phyloP scores from a whole-genome alignment of 139 green algal genomes.

The Tetradesmus lagerheimii region DNA sequence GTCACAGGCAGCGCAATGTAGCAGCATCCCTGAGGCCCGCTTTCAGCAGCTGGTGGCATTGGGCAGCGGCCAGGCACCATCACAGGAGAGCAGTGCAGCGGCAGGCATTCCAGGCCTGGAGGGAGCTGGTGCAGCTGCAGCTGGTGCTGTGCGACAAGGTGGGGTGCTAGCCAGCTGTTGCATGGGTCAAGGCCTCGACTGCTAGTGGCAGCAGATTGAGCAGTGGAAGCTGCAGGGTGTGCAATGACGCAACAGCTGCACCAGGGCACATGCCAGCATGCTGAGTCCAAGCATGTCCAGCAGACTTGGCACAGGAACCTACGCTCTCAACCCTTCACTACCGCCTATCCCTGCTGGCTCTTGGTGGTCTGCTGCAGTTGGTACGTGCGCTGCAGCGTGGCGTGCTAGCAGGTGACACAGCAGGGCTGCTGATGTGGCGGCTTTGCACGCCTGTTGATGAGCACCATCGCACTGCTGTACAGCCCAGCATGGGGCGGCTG shows the following conservation, averaged over 20 bases:
- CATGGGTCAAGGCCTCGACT: neutral
- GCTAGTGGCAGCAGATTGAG: neutral
- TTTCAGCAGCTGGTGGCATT: neutral
- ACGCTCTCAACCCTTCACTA: neutral
- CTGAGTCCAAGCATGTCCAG: neutral
- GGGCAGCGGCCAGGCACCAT: neutral
- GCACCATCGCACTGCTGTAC: neutral
- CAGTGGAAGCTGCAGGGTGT: neutral
- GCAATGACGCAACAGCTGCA: neutral
- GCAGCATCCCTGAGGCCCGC: neutral
- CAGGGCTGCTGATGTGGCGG: slow-evolving; percentile 24
- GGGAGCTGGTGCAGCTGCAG: slow-evolving; percentile 29
- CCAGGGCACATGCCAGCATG: neutral
- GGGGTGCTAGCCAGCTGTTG: neutral
- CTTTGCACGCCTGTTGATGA: slow-evolving; percentile 23
- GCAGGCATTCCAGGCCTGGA: neutral
- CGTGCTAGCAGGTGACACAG: neutral
- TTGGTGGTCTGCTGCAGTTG: neutral
- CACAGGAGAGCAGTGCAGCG: neutral
- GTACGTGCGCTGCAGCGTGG: slow-evolving; percentile 2
- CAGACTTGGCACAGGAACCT: no score
- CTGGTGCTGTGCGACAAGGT: slow-evolving; percentile 28
- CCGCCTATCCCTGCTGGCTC: neutral
- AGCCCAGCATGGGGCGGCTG: slow-evolving; percentile 18
- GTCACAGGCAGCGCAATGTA: neutral